These are phyloP conservation scores for Metschnikowia borealis DNA, from an alignment of 805 yeast species.

Conservation along the genomic window DNA sequence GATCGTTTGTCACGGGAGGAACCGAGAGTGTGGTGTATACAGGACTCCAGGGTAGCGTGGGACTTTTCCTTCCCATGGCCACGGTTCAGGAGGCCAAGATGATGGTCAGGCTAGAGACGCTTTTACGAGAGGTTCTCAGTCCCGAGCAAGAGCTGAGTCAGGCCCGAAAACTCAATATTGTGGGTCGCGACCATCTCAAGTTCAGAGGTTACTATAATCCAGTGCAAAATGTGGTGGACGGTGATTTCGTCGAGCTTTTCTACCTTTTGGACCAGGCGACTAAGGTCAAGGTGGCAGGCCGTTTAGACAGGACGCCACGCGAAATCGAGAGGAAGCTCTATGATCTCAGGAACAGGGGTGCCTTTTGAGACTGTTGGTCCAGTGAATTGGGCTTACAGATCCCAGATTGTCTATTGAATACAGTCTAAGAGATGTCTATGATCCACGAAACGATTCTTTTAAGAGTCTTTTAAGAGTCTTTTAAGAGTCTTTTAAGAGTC, in stretches of 20 bases:
- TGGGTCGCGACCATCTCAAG: slow-evolving; percentile 63
- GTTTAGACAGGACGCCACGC: slow-evolving; percentile 43
- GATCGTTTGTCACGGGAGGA: slow-evolving; percentile 57
- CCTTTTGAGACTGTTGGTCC: neutral
- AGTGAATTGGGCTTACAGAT: too few relatives aligned
- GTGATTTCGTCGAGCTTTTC: slow-evolving; percentile 74
- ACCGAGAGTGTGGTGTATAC: slow-evolving; percentile 62
- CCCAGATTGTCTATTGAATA: too few relatives aligned
- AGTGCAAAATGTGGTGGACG: slow-evolving; percentile 72
- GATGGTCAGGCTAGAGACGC: slow-evolving; percentile 51
- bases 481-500: too few relatives aligned
- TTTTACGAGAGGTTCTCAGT: slow-evolving; percentile 32
- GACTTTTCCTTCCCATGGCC: slow-evolving; percentile 64
- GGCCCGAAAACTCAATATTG: slow-evolving; percentile 30
- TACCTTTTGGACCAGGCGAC: slow-evolving; percentile 29
- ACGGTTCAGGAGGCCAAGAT: slow-evolving; percentile 59
- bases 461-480: too few relatives aligned
- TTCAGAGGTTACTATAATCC: slow-evolving; percentile 84
- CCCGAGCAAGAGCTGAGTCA: slow-evolving; percentile 25
- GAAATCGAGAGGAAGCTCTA: slow-evolving; percentile 51
- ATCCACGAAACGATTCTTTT: too few relatives aligned
- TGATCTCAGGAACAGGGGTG: slow-evolving; percentile 44
- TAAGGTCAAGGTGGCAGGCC: slow-evolving; percentile 36
- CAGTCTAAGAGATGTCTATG: too few relatives aligned
- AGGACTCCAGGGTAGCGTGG: slow-evolving; percentile 81